Evolutionary conservation across 2,329 filamentous ascomycete genomes (phyloP), one percentile per base, ranked within the genome.

Genomic region (Capronia coronata): DNA sequence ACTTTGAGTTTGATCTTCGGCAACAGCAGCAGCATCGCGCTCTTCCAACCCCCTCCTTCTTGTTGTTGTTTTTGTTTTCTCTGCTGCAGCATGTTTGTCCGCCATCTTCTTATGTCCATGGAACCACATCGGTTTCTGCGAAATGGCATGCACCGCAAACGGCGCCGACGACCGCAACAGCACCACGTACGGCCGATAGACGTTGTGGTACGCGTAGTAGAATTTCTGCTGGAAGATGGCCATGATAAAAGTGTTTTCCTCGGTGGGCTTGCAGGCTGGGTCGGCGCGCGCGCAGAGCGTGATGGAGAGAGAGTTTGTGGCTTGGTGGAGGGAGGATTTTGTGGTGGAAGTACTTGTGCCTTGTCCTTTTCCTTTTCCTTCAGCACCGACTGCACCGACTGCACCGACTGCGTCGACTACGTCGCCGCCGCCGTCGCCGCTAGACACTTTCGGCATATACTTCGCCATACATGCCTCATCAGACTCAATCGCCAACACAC

Each of bases 221-320:
- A 62, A 70, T 62, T 81, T 81, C 62, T 75, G 71, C 22, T 82
- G 79, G 58, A 77, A 72, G 35, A 81, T 69, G 2, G 68, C 68
- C 43, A 81, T 64, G 51, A 80, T 65, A 59, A 77, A 78, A 0
- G 78, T 81, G 58, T 80, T 79, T 16, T 52, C 54, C 2, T 69
- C 66, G 35, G 64, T 64, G 0, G 68, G 62, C 0, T 60, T 43
- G 60, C 79, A 82, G 0, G 13, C 49, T 3, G 38, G 13, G 7
- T 41, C 38, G 0, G 64, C 53, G 2, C 74, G 69, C 8, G 65
- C 64, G 65, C 78, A 82, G 48, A 80, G 64, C 2, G 77, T 80
- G 37, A 82, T 64, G 1, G 70, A 63, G 1, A 82, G 66, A 1
- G 76, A 77, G 62, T 82, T 82, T 18, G 77, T 80, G 4, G 78